Evolutionary conservation across 1,284 basidiomycete genomes (phyloP).

Genomic region (Flammula alnicola): DNA sequence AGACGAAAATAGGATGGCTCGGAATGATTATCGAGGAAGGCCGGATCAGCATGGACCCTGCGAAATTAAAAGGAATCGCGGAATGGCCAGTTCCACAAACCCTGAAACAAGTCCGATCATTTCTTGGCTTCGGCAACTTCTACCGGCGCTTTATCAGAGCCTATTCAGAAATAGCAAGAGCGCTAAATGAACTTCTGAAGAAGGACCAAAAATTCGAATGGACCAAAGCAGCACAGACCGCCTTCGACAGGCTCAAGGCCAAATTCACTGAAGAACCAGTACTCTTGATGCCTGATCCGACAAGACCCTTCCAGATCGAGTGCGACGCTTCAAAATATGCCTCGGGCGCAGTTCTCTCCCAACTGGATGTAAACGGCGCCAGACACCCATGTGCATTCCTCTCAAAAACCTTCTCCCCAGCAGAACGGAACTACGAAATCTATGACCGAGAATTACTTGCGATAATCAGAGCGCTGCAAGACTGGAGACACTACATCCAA

Average conservation of each 20-base stretch:
- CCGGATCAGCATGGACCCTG: conserved; percentile 19
- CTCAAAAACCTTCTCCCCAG: conserved; percentile 32
- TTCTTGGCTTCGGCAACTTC: conserved; percentile 39
- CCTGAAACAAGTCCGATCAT: conserved; percentile 29
- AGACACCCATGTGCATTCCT: conserved; percentile 35
- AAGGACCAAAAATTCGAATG: conserved; percentile 21
- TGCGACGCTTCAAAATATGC: conserved; percentile 34
- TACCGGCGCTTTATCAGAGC: conserved; percentile 43
- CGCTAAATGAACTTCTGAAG: conserved; percentile 15
- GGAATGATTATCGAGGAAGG: conserved; percentile 22
- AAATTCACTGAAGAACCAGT: conserved; percentile 24
- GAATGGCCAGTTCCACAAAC: conserved; percentile 27
- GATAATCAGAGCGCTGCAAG: conserved; percentile 40
- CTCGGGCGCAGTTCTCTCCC: conserved; percentile 33
- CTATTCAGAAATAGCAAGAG: conserved; percentile 30
- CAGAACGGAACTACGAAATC: conserved; percentile 49
- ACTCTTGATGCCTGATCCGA: conserved; percentile 23
- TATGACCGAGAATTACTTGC: conserved; percentile 53
- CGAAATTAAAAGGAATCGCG: conserved; percentile 23
- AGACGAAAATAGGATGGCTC: conserved; percentile 26
- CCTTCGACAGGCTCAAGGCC: conserved; percentile 31
- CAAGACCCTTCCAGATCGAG: conserved; percentile 31
- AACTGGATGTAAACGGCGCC: conserved; percentile 23
- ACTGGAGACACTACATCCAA: conserved; percentile 44
- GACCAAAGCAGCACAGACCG: conserved; percentile 12